Base-by-base conservation (phyloP, 2,329 filamentous ascomycete genomes). In the Thelonectria discophora region DNA sequence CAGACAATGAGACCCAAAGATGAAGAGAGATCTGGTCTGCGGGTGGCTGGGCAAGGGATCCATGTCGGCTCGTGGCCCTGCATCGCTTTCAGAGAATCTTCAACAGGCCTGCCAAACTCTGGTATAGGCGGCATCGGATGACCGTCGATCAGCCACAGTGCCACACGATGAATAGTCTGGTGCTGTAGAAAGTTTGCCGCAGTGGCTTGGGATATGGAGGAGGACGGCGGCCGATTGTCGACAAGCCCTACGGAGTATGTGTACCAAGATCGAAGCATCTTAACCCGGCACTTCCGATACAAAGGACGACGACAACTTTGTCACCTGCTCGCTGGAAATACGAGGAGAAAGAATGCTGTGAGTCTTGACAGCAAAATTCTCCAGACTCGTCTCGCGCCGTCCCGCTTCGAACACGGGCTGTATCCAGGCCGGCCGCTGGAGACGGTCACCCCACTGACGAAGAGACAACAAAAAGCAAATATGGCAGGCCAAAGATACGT, bases 401-500 rank as follows among this genome's bases (percentile, higher is more conserved):
- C 61, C 58, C 62, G 64, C 58, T 45, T 65, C 49, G 48, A 20
- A 62, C 49, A 45, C 52, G 46, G 48, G 18, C 60, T 52, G 52
- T 57, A 58, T 55, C n/a, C 45, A 46, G 42, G 37, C 52, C 54
- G 54, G 54, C 60, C 43, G 11, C 55, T 51, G 59, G 42, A n/a
- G 37, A 48, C 56, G 42, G 45, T 39, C 45, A 34, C 48, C 56
- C 58, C 58, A 57, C 18, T 24, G 42, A 42, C 64, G 60, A 68
- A 65, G 65, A 69, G 66, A 65, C 60, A 69, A 62, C 55, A 67
- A 64, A 69, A 67, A 65, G 63, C 60, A 69, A 68, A 51, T 43
- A 17, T 43, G 6, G 5, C 27, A 6, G 27, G 27, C 27, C 27
- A 30, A 12, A 47, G 50, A 46, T 64, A 62, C 65, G 60, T 64